These are phyloP conservation scores for Nakazawaea populi DNA, from an alignment of 805 yeast genomes.

Conservation along the genomic window DNA sequence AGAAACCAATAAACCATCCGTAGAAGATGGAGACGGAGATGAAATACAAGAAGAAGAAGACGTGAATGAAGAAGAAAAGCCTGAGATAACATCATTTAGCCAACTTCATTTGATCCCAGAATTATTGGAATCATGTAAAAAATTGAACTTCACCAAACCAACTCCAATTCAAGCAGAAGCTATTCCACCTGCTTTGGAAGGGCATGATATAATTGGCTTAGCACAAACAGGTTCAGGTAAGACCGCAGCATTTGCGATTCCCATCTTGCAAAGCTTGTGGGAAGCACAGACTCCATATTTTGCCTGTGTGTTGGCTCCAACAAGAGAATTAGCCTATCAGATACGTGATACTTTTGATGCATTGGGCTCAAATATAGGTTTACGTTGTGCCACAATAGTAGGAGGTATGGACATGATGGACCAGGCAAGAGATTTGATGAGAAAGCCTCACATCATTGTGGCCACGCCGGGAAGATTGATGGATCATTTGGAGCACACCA, in stretches of 20 bases:
- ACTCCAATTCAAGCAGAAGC: constrained; percentile 93
- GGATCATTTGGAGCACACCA: constrained; percentile 91
- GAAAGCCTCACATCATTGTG: constrained; percentile 89
- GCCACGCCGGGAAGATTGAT: constrained; percentile 89
- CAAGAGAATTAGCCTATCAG: constrained; percentile 80
- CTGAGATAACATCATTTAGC: constrained; percentile 30
- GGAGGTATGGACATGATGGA: constrained; percentile 99
- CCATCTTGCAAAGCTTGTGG: constrained; percentile 88
- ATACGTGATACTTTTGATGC: constrained; percentile 96
- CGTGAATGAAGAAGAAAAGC: constrained; percentile 6
- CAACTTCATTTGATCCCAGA: constrained; percentile 70
- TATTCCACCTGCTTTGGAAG: constrained; percentile 85
- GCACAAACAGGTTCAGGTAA: constrained; percentile 99
- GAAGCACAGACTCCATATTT: constrained; percentile 82
- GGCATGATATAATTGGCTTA: constrained; percentile 89
- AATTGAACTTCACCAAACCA: constrained; percentile 71
- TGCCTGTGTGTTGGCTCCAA: constrained; percentile 84
- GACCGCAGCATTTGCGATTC: constrained; percentile 97
- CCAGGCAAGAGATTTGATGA: constrained; percentile 88
- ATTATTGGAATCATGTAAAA: constrained; percentile 71
- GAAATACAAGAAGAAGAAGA: constrained; percentile 14
- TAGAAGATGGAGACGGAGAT: background rate
- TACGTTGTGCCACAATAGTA: constrained; percentile 82
- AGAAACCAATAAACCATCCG: background rate
- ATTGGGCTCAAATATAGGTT: constrained; percentile 85